Evolutionary conservation across 2,329 filamentous ascomycete genomes (phyloP), one percentile per base, ranked within the genome.

Genomic region (Exserohilum turcica): DNA sequence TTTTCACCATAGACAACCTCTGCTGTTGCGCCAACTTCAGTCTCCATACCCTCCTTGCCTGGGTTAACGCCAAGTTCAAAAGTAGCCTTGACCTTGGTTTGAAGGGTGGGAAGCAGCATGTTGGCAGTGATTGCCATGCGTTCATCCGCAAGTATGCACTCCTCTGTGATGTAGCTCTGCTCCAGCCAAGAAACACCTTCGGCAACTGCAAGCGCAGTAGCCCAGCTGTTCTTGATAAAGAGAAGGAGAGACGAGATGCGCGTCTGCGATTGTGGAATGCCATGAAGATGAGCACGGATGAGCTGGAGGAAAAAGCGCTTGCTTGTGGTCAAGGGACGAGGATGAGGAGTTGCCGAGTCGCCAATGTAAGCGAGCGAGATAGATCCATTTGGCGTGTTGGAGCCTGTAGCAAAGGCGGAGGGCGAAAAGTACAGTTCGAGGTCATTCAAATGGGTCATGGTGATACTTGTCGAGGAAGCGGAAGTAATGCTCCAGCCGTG

Each of bases 301-400:
- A 86, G 84, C 65, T 89, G 84, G 6, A 93, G 76, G 69, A 92
- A 90, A 75, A 92, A 92, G 32, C 89, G 86, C 61, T 86, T 87
- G 67, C 89, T 88, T 0, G 82, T 80, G 1, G 85, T 86, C 46
- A 85, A 73, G 0, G 84, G 82, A 28, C 79, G 69, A 8, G 84
- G 77, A 24, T 83, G 78, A n/a, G 76, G 74, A 37, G 84, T 79
- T 42, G 81, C 78, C 45, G 77, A 79, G 59, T 83, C 82, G 21
- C 82, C 87, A 58, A 91, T 83, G 71, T 91, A 91, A 74, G 83
- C 85, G 0, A 92, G 77, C 54, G 89, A 87, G 61, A 92, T 88
- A 18, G 79, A 80, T 13, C 52, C 68, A 42, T 74, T 74, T 9
- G 67, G 60, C 6, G 66, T 64, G 62, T 84, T 82, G 6, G 73